Percentiles rank a stretch among this genome's conserved stretches.
Evolutionary conservation across 805 yeast genomes (phyloP).

Genomic region (Cyberlindnera subsufficiens): DNA sequence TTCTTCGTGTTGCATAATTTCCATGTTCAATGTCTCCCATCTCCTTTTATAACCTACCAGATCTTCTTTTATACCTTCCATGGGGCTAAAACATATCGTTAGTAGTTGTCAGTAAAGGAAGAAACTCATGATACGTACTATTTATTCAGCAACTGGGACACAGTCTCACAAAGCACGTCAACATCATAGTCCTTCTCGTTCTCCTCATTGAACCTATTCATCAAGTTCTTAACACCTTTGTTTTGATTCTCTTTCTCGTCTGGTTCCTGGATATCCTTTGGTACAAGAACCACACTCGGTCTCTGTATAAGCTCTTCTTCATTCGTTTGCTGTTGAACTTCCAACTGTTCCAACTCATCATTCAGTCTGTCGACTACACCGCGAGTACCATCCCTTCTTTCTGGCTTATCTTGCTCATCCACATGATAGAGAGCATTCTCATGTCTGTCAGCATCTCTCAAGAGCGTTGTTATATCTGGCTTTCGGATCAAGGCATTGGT

Average conservation of each 20-base stretch:
- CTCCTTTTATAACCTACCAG: conserved; percentile 23
- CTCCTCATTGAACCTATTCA: conserved; percentile 27
- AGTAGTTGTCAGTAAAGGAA: not conserved
- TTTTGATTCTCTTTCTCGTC: conserved; percentile 11
- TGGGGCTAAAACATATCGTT: conserved; percentile 19
- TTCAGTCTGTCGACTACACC: conserved; percentile 31
- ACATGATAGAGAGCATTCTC: conserved; percentile 47
- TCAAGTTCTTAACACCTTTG: conserved; percentile 27
- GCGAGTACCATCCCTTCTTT: conserved; percentile 45
- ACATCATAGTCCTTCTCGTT: conserved; percentile 31
- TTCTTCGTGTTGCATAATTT: conserved; percentile 36
- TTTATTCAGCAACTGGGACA: conserved; percentile 29
- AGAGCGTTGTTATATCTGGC: conserved; percentile 48
- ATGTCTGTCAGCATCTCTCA: conserved; percentile 51
- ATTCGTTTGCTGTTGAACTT: not conserved
- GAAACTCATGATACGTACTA: conserved; percentile 10
- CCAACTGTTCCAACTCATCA: conserved; percentile 28
- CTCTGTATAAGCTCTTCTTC: conserved; percentile 1
- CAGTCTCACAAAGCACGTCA: conserved; percentile 38
- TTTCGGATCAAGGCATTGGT: conserved; percentile 53
- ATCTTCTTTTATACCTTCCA: conserved; percentile 31
- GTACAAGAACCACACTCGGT: conserved; percentile 20
- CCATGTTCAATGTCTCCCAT: conserved; percentile 30
- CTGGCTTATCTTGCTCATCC: conserved; percentile 31
- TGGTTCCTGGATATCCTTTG: conserved; percentile 11